Conservation (phyloP, 75 land plant genomes). For the Pinus tabuliformis region DNA sequence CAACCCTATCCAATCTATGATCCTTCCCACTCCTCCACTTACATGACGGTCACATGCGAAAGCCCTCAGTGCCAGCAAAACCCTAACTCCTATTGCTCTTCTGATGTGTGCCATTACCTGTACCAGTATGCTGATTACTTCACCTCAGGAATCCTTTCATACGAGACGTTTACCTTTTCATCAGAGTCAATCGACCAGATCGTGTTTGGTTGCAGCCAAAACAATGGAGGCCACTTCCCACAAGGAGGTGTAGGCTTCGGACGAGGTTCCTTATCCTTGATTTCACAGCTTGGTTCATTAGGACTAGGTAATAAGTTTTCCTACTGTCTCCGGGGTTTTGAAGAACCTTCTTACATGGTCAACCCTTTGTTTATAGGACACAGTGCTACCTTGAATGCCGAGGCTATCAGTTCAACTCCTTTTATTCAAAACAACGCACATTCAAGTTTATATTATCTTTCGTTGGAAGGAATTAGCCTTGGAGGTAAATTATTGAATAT, state of each 20-base stretch:
- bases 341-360: background rate
- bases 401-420: background rate
- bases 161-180: slow-evolving; percentile 2
- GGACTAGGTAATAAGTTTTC: background rate
- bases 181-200: background rate
- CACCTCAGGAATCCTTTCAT: slow-evolving; percentile 11
- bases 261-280: background rate
- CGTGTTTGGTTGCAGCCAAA: slow-evolving; percentile 27
- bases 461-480: slow-evolving; percentile 2
- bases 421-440: background rate
- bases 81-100: no score
- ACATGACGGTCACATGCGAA: background rate
- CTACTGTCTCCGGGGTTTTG: background rate
- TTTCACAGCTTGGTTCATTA: background rate
- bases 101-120: no score
- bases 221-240: background rate
- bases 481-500: slow-evolving; percentile 6
- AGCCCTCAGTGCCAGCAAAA: background rate
- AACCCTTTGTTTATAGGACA: background rate
- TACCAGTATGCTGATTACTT: slow-evolving; percentile 19
- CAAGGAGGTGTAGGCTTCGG: background rate
- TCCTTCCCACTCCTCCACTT: background rate
- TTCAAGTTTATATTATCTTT: slow-evolving; percentile 11
- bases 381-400: background rate
- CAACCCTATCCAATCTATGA: background rate